These are phyloP conservation scores for Sclerotinia minor DNA, from an alignment of 2,329 filamentous ascomycete species.

Conservation along the genomic window DNA sequence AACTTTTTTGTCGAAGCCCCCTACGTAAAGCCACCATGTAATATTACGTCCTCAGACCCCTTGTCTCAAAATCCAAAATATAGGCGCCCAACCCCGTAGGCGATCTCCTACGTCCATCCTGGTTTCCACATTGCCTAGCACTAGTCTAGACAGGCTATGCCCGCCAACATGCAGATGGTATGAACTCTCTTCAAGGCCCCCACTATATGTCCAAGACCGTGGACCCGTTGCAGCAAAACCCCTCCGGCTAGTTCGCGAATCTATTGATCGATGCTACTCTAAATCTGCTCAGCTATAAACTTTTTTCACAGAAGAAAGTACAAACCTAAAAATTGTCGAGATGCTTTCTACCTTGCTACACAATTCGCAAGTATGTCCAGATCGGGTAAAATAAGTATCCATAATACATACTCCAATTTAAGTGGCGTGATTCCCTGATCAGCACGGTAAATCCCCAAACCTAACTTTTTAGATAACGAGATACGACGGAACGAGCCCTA, in stretches of 20 bases:
- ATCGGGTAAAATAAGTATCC: neutral
- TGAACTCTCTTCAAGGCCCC: neutral
- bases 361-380: neutral
- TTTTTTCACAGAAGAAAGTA: neutral
- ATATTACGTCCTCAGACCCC: neutral
- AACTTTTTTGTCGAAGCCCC: neutral
- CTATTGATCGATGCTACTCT: neutral
- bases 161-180: neutral
- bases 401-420: conserved; percentile 6
- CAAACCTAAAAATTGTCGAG: neutral
- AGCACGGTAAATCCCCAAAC: neutral
- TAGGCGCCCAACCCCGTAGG: neutral
- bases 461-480: neutral
- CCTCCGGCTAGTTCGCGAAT: neutral
- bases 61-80: neutral
- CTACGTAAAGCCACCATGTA: neutral
- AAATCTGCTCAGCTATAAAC: neutral
- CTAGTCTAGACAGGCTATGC: neutral
- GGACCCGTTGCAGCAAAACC: neutral
- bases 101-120: conserved; percentile 7
- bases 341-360: neutral
- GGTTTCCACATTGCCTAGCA: neutral
- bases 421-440: neutral
- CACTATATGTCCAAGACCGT: neutral
- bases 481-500: neutral